Base-by-base conservation (phyloP, 2,329 filamentous ascomycete genomes). In the Teratosphaeria pseudoeucalypti region DNA sequence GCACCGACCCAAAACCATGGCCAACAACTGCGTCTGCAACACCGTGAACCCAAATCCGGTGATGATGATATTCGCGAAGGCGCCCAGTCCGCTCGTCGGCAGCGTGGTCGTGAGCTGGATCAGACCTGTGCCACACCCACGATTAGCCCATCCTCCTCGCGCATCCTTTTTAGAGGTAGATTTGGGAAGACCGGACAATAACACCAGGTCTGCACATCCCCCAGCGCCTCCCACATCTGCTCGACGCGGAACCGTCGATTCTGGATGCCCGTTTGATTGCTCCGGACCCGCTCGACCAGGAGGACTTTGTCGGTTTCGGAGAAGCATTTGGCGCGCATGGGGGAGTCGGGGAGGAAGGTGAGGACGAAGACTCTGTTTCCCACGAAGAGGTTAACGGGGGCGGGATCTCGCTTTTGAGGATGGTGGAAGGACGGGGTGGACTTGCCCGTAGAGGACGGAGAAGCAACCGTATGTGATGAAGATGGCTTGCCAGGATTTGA, bases 31-130 rank as follows among this genome's bases (percentile, higher is more conserved):
- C 0, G 87, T 89, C 71, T 91, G 75, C 6, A 90, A 76, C 0
- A 77, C 75, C 0, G 75, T 79, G 67, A 90, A 92, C 0, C 85
- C 75, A 60, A 91, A 85, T n/a, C 78, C 77, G 58, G 79, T 82
- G 72, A 91, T 89, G 66, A 92, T 86, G 65, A 91, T 86, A 63
- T 86, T 86, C 58, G 86, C 84, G 69, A 90, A 91, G 0, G 84
- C 84, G 6, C 88, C 87, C 0, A 91, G 80, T 0, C 88, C 87
- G 23, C 82, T 85, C 0, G 87, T 90, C 0, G 87, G 88, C 1
- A 91, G 76, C 0, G 87, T 90, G 0, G 88, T 90, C 72, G 84
- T 87, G 26, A 91, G 76, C 57, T 85, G 81, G 54, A 90, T 85
- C 34, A 69, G 63, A n/a, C 43, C 43, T 49, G 5, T 23, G 57